Base-by-base conservation (phyloP, 2,329 filamentous ascomycete species). In the Leptosphaerulina australis region DNA sequence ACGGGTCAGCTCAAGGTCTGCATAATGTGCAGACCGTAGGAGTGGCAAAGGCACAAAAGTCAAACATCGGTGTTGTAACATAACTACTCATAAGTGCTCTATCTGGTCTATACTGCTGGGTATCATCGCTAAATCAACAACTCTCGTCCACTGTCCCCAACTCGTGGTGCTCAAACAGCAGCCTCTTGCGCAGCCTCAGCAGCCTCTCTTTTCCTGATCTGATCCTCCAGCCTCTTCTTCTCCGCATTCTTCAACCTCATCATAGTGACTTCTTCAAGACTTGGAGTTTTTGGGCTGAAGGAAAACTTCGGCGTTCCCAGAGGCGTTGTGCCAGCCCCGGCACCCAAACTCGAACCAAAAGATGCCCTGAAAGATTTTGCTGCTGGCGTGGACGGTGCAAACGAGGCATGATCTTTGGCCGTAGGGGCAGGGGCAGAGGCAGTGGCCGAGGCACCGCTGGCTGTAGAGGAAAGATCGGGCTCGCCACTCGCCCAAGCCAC, bases 401-500 rank as follows among this genome's bases (percentile, higher is more conserved):
- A 26, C 1, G 41, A 36, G 1, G 40, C 12, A 2, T 5, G n/a
- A 7, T 15, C 28, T 30, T 37, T 25, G 2, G 34, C 12, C 14
- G 31, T 34, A 15, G 31, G 12, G 31, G 31, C 5, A 21, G 14
- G 9, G 31, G 31, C 9, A n/a, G 34, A 6, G 11, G 41, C 29
- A 11, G 44, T 21, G 2, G 24, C 36, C 8, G 40, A 25, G 1
- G 40, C 12, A 15, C 47, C 21, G 18, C 33, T 44, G 20, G 15
- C 11, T 5, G 28, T 4, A 5, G 38, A 43, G 4, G 34, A 37
- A 38, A 79, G 67, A 20, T 83, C 80, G 5, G 82, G 81, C 47
- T 81, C 78, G 50, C 76, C 79, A 15, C 73, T 75, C 3, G 80
- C 81, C 83, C 83, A 85, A 33, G 68, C 71, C 1, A 85, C 78